These are phyloP conservation scores for Papilionanthe hybrid DNA, from an alignment of 116 monocot genomes.

Conservation along the genomic window DNA sequence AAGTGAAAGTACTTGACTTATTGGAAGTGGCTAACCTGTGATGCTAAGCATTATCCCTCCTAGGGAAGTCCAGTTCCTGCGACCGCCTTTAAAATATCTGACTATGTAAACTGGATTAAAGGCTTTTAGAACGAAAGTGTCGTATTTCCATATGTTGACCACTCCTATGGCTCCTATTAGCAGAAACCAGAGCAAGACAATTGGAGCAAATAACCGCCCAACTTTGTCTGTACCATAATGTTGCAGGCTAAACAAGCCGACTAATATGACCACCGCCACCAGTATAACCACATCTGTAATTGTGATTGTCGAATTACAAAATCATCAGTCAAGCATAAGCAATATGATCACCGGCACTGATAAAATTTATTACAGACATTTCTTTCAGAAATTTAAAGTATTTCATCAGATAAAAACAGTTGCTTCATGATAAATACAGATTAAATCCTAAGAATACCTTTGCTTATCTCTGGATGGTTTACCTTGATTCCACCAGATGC, in stretches of 20 bases:
- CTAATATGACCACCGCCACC: constrained; percentile 78
- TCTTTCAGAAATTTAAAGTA: neutral
- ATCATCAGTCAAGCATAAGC: neutral
- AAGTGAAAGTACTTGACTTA: neutral
- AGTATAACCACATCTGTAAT: constrained; percentile 68
- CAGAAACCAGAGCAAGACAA: constrained; percentile 89
- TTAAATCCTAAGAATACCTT: constrained; percentile 28
- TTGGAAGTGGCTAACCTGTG: constrained; percentile 45
- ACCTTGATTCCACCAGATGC: constrained; percentile 77
- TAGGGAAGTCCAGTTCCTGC: constrained; percentile 66
- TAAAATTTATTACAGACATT: neutral
- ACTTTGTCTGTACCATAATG: constrained; percentile 91
- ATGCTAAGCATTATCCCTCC: constrained; percentile 96
- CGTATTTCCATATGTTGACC: constrained; percentile 70
- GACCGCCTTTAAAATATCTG: constrained; percentile 56
- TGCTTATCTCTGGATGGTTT: constrained; percentile 48
- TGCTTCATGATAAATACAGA: neutral
- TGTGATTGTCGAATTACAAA: constrained; percentile 9
- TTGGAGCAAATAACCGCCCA: constrained; percentile 87
- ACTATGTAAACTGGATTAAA: constrained; percentile 75
- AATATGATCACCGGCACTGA: too few relatives aligned
- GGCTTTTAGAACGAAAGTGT: constrained; percentile 67
- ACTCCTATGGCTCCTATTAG: constrained; percentile 72
- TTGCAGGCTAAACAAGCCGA: constrained; percentile 87
- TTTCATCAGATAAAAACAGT: neutral